Base-by-base conservation (phyloP, 163 green algal species). In the Scenedesmus sp. region DNA sequence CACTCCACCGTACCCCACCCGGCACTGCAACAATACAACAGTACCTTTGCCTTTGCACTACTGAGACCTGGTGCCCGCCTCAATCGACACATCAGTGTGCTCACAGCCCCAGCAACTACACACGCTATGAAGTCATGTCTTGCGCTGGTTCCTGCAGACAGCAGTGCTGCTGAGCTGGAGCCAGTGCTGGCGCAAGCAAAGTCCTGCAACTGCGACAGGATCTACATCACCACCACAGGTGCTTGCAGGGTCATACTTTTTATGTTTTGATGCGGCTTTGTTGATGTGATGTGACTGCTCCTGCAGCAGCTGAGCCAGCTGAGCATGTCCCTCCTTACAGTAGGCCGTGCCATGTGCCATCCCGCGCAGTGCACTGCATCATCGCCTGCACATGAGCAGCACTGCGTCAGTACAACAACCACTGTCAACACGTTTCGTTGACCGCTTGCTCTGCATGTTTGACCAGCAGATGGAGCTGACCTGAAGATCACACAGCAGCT, bases 151-250 rank as follows among this genome's bases (percentile, higher is more conserved):
- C 60, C 87, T 34, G 16, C 10, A 7, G n/a, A 85, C 54, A 55
- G 52, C 16, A 59, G 82, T 23, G 20, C 20, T 13, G 18, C 64
- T 55, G 55, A 91, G 55, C 70, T 91, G 23, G 56, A 77, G 77
- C 73, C 87, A 18, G 23, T 91, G 73, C 60, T 91, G 8, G 9
- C 70, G 52, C 7, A 34, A 86, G 87, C 87, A 34, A 2, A 26
- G 15, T n/a, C 8, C 10, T 54, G 87, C 12, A 66, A 26, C 20
- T 86, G 54, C n/a, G n/a, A 18, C 10, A 73, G 87, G 56, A 62
- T 70, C 0, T 91, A 91, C 34, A 52, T 85, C 8, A 86, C 70
- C 54, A 84, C 85, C 9, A 76, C 85, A 82, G 64, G 64, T 66
- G 52, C 26, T 79, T 79, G 2, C 23, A 46, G 23, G 26, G 26